phyloP scores from a whole-genome alignment of 1,284 basidiomycete genomes.

The Naganishia sp. region DNA sequence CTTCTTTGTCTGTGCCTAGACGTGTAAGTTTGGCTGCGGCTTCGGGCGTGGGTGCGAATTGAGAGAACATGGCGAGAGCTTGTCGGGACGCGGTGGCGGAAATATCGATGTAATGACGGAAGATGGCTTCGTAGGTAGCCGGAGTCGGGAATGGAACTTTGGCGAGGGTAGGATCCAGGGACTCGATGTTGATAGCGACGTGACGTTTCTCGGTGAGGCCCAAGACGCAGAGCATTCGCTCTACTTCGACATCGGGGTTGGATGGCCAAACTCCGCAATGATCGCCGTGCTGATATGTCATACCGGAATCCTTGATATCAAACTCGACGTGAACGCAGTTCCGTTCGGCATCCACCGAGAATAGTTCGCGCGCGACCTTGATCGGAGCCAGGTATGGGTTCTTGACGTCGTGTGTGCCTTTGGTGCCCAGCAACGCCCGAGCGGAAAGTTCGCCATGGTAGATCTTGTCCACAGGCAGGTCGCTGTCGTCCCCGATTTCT shows the following conservation, averaged over 20 bases:
- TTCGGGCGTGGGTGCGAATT: slow-evolving; percentile 80
- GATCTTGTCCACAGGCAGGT: slow-evolving; percentile 75
- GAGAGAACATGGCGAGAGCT: slow-evolving; percentile 79
- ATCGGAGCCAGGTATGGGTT: slow-evolving; percentile 93
- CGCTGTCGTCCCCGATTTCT: slow-evolving; percentile 64
- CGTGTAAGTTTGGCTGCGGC: slow-evolving; percentile 73
- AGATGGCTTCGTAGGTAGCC: slow-evolving; percentile 89
- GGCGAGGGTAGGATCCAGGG: slow-evolving; percentile 93
- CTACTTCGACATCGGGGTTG: slow-evolving; percentile 89
- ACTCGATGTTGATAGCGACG: slow-evolving; percentile 84
- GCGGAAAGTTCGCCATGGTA: slow-evolving; percentile 90
- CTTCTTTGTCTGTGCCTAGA: slow-evolving; percentile 83
- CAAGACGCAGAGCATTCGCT: slow-evolving; percentile 80
- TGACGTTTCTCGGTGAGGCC: slow-evolving; percentile 78
- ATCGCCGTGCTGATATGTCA: slow-evolving; percentile 98
- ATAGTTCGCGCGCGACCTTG: slow-evolving; percentile 75
- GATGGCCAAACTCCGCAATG: slow-evolving; percentile 97
- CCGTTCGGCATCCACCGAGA: slow-evolving; percentile 70
- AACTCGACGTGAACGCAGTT: slow-evolving; percentile 97
- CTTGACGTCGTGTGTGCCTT: slow-evolving; percentile 93
- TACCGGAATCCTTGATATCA: slow-evolving; percentile 89
- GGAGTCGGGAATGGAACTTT: slow-evolving; percentile 99
- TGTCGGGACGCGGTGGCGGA: slow-evolving; percentile 90
- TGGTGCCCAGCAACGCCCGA: slow-evolving; percentile 73
- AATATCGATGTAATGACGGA: slow-evolving; percentile 96